Evolutionary conservation across 1,139 yeast genomes (phyloP).

Genomic region (Debaryomyces sp.): DNA sequence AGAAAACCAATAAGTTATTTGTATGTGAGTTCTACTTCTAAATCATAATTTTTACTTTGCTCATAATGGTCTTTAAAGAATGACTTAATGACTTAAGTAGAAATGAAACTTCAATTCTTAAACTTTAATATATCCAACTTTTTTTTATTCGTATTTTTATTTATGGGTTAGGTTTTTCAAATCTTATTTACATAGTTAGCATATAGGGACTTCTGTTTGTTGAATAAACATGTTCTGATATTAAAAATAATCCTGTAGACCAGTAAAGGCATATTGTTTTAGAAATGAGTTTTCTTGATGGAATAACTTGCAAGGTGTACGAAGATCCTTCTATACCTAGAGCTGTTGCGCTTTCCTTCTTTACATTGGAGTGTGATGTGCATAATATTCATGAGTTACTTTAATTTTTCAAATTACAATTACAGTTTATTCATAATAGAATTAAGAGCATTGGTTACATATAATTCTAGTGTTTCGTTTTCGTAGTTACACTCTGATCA

Average conservation of each 20-base stretch:
- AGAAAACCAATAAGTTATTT: slow-evolving; percentile 74
- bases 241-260: not conserved
- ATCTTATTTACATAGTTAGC: slow-evolving; percentile 9
- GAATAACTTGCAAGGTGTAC: too few species aligned
- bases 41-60: slow-evolving; percentile 5
- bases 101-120: slow-evolving; percentile 26
- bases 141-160: slow-evolving; percentile 17
- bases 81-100: slow-evolving; percentile 24
- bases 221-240: slow-evolving; percentile 41
- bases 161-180: slow-evolving; percentile 15
- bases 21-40: slow-evolving; percentile 3
- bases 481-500: too few species aligned
- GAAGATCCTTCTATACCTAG: too few species aligned
- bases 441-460: too few species aligned
- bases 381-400: too few species aligned
- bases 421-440: too few species aligned
- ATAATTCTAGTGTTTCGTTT: too few species aligned
- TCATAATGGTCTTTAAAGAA: slow-evolving; percentile 33
- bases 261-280: too few species aligned
- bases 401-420: too few species aligned
- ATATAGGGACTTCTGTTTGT: slow-evolving; percentile 42
- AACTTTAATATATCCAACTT: slow-evolving; percentile 12
- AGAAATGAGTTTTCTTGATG: too few species aligned
- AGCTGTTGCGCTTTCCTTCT: too few species aligned
- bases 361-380: too few species aligned